These are phyloP conservation scores for Globisporangium takayamanum DNA, from an alignment of 352 stramenopile species.

Conservation along the genomic window DNA sequence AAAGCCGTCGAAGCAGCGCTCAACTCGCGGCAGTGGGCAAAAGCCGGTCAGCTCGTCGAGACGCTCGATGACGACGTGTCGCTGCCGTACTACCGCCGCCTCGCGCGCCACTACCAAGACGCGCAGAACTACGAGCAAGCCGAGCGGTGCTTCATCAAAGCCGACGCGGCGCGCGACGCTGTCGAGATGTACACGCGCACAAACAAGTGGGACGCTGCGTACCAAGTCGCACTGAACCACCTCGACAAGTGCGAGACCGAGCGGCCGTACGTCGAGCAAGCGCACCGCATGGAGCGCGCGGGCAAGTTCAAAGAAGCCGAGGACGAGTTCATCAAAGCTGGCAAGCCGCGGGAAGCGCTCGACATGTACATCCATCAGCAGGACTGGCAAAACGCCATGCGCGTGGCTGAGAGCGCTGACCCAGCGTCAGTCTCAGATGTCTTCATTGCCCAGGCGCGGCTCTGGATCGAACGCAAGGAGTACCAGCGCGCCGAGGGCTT, in stretches of 20 bases:
- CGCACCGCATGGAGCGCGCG: slow-evolving; percentile 86
- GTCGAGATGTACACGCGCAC: slow-evolving; percentile 94
- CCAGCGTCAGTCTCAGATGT: slow-evolving; percentile 86
- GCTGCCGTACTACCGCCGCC: slow-evolving; percentile 84
- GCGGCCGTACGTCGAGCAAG: slow-evolving; percentile 90
- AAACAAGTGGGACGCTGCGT: slow-evolving; percentile 91
- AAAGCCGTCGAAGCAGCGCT: slow-evolving; percentile 92
- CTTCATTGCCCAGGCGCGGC: slow-evolving; percentile 86
- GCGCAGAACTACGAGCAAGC: slow-evolving; percentile 79
- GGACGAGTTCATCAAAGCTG: slow-evolving; percentile 89
- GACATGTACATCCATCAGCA: slow-evolving; percentile 96
- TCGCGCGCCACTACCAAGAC: slow-evolving; percentile 90
- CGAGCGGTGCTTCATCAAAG: slow-evolving; percentile 91
- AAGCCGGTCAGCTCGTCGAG: slow-evolving; percentile 89
- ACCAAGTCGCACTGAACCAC: slow-evolving; percentile 89
- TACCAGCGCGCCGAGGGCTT: slow-evolving; percentile 82
- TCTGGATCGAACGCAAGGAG: slow-evolving; percentile 84
- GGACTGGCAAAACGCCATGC: slow-evolving; percentile 89
- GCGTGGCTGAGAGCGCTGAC: slow-evolving; percentile 89
- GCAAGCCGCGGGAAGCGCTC: slow-evolving; percentile 90
- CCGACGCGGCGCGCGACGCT: slow-evolving; percentile 79
- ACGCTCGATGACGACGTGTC: slow-evolving; percentile 87
- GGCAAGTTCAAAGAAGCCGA: slow-evolving; percentile 91
- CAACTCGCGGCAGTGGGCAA: slow-evolving; percentile 91
- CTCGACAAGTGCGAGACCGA: slow-evolving; percentile 91